phyloP scores from a whole-genome alignment of 1,139 yeast species.

The Yamadazyma sp. region DNA sequence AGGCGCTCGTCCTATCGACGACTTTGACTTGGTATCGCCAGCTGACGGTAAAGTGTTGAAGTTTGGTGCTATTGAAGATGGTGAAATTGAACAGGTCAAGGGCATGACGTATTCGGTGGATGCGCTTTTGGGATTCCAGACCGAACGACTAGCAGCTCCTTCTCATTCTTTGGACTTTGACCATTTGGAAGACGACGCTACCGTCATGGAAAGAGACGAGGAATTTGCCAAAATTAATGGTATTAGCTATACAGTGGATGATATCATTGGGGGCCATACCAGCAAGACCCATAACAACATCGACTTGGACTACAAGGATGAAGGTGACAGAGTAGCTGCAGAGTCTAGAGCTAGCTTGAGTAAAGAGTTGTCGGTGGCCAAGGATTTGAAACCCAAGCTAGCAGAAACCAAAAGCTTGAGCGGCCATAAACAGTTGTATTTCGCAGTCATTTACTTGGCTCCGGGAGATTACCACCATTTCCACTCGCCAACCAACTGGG shows the following conservation, averaged over 20 bases:
- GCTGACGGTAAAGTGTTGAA: conserved; percentile 91
- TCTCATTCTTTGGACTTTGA: conserved; percentile 53
- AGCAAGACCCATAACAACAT: conserved; percentile 34
- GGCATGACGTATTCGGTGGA: conserved; percentile 93
- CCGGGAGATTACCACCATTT: conserved; percentile 98
- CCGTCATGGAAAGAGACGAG: conserved; percentile 54
- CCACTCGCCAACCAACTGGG: conserved; percentile 98
- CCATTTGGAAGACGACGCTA: conserved; percentile 39
- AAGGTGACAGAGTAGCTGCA: conserved; percentile 54
- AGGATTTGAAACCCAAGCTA: conserved; percentile 40
- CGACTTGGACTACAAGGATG: conserved; percentile 51
- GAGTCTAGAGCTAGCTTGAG: conserved; percentile 33
- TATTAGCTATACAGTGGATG: conserved; percentile 69
- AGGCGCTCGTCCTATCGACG: conserved; percentile 76
- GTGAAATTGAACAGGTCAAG: conserved; percentile 94
- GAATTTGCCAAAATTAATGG: conserved; percentile 82
- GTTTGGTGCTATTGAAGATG: conserved; percentile 78
- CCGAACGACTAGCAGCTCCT: conserved; percentile 58
- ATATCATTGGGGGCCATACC: conserved; percentile 54
- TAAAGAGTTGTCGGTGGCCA: conserved; percentile 44
- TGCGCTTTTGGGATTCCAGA: conserved; percentile 74
- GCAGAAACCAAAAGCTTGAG: conserved; percentile 25
- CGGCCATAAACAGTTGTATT: conserved; percentile 64
- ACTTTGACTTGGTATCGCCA: conserved; percentile 76
- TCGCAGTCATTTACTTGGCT: conserved; percentile 90